Percentiles rank a stretch among this genome's conserved stretches.
Evolutionary conservation across 352 stramenopile genomes (phyloP).

Genomic region (Phytopythium cucurbitacearum): DNA sequence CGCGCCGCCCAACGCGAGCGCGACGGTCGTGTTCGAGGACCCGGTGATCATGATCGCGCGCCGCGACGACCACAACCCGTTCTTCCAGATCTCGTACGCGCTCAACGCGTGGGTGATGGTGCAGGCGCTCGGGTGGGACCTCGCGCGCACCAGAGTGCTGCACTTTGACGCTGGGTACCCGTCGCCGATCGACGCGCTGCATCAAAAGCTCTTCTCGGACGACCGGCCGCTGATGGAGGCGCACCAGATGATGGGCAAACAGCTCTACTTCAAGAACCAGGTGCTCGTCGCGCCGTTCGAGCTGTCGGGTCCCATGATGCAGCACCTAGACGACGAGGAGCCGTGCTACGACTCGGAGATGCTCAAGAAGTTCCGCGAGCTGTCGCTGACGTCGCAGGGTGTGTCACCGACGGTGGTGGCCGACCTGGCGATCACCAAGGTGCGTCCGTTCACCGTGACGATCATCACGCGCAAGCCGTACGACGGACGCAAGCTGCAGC

Average conservation of each 20-base stretch:
- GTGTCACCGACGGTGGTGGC: conserved; percentile 6
- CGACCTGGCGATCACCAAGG: neutral
- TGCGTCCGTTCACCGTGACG: conserved; percentile 24
- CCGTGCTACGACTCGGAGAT: conserved; percentile 52
- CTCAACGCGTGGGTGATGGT: conserved; percentile 43
- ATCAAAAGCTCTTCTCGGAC: conserved; percentile 30
- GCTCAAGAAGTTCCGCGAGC: conserved; percentile 39
- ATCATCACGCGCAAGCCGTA: conserved; percentile 55
- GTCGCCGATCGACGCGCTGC: conserved; percentile 33
- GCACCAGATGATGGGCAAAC: conserved; percentile 19
- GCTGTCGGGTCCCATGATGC: conserved; percentile 50
- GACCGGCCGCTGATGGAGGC: conserved; percentile 24
- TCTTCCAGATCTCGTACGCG: conserved; percentile 41
- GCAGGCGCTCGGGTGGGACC: conserved; percentile 24
- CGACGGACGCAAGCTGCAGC: conserved; percentile 38
- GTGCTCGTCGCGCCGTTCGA: conserved; percentile 56
- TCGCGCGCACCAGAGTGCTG: conserved; percentile 28
- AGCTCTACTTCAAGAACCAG: conserved; percentile 29
- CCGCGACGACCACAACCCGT: conserved; percentile 44
- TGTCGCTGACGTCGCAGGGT: conserved; percentile 19
- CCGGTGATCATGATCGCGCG: conserved; percentile 12
- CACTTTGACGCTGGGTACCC: conserved; percentile 41
- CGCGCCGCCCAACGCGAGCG: neutral
- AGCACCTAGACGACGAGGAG: conserved; percentile 62
- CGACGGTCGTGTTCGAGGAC: conserved; percentile 6